Percentiles rank a stretch among this genome's conserved stretches.
Evolutionary conservation across 2,329 filamentous ascomycete species (phyloP).

Genomic region (Aspergillus aculeatinus): DNA sequence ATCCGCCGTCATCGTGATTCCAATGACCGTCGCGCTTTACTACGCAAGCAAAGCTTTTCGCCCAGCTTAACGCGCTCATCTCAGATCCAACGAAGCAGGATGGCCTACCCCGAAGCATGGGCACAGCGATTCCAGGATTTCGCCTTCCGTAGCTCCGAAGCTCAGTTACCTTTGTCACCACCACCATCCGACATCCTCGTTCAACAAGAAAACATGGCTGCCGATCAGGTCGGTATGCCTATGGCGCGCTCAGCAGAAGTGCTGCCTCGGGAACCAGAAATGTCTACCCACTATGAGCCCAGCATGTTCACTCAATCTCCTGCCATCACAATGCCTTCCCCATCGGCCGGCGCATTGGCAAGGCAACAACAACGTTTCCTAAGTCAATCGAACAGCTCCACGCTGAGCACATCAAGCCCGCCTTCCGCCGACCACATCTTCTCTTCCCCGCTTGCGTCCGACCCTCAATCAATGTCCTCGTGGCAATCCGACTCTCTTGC

Average conservation of each 20-base stretch:
- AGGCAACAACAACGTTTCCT: conserved; percentile 36
- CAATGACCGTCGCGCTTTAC: conserved; percentile 39
- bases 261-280: conserved; percentile 26
- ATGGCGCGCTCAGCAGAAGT: conserved; percentile 41
- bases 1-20: conserved; percentile 42
- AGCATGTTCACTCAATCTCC: conserved; percentile 35
- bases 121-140: conserved; percentile 56
- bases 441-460: conserved; percentile 41
- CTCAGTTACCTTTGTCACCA: conserved; percentile 45
- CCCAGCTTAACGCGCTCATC: conserved; percentile 58
- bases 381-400: conserved; percentile 29
- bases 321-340: conserved; percentile 35
- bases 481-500: conserved; percentile 44
- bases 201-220: conserved; percentile 39
- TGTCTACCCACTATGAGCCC: conserved; percentile 35
- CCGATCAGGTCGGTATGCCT: conserved; percentile 28
- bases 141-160: conserved; percentile 48
- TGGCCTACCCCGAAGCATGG: conserved; percentile 50
- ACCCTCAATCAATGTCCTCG: conserved; percentile 39
- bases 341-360: conserved; percentile 28
- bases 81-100: conserved; percentile 45
- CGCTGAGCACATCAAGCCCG: conserved; percentile 34
- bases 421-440: conserved; percentile 41
- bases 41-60: conserved; percentile 46
- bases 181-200: conserved; percentile 46